Percentiles rank a stretch among this genome's conserved stretches.
phyloP scores from a whole-genome alignment of 108 stramenopile genomes.

The Nannochloropsis salina region DNA sequence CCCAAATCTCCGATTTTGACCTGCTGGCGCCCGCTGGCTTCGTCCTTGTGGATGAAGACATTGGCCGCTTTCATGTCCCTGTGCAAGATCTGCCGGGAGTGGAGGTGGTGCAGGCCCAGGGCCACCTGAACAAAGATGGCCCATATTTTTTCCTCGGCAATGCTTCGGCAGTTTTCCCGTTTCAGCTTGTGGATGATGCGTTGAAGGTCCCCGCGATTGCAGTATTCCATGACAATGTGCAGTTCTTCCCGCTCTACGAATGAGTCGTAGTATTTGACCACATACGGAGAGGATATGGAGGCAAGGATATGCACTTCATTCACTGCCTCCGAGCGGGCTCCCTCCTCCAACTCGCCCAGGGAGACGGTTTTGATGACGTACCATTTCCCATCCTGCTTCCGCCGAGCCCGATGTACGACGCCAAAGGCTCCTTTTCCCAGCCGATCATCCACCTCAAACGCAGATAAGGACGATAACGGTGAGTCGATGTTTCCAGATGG shows the following conservation, averaged over 20 bases:
- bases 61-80: constrained; percentile 61
- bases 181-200: constrained; percentile 3
- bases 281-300: constrained; percentile 38
- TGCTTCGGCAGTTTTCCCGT: constrained; percentile 32
- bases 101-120: constrained; percentile 57
- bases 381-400: constrained; percentile 16
- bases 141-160: constrained; percentile 53
- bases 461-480: constrained; percentile 8
- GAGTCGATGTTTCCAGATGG: background rate
- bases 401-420: constrained; percentile 36
- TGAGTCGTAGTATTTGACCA: constrained; percentile 60
- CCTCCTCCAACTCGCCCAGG: constrained; percentile 25
- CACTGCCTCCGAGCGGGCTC: constrained; percentile 37
- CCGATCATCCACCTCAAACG: constrained; percentile 36
- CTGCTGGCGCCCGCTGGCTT: constrained; percentile 23
- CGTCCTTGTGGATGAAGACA: constrained; percentile 58
- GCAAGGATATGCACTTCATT: constrained; percentile 49
- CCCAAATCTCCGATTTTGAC: constrained; percentile 56
- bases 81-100: constrained; percentile 56
- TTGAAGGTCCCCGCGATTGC: constrained; percentile 51
- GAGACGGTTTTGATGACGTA: constrained; percentile 44
- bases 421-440: constrained; percentile 44
- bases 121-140: constrained; percentile 55
- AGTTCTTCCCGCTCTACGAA: constrained; percentile 54
- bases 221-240: constrained; percentile 59